Evolutionary conservation across 352 stramenopile genomes (phyloP), one percentile per base, ranked within the genome.

Genomic region (Globisporangium yorkense): DNA sequence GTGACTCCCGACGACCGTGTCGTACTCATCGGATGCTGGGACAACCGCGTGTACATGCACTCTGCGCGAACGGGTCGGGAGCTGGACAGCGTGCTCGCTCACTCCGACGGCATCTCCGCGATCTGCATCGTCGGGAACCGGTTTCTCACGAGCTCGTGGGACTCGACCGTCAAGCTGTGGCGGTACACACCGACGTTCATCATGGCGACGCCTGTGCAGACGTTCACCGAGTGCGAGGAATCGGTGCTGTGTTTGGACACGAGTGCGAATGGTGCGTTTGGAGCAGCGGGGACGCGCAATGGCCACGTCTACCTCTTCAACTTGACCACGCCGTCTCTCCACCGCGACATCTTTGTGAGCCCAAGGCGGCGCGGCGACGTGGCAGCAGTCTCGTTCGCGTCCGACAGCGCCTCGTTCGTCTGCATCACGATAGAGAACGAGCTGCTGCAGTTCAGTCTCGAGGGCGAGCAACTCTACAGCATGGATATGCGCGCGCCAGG

Each of bases 1-100:
- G 51, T 92, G 2, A 88, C 81, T 4, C 72, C 75, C 5, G 75
- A 92, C 41, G 83, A 89, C 43, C 78, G 63, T 5, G 39, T 81
- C 18, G 61, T 86, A 3, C 65, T 94, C 3, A 61, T 92, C 44
- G 83, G 82, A 1, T 87, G 75, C 48, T 89, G 79, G 75, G 83
- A 94, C 56, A 86, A 88, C 54, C 61, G 64, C 49, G 74, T 94
- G 47, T 85, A 85, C 65, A 90, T 94, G 81, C 71, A 88, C 60
- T 90, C 78, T 2, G 33, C 73, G 3, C 56, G 74, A 21, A 87
- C 72, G 3, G 81, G 78, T 1, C 59, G 68, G 1, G 70, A 83
- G 12, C 56, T 90, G 31, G 79, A 93, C 58, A 85, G 78, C 13
- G 66, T 86, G 5, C 61, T 84, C 3, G 81, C 80, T 1, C 84